Base-by-base conservation (phyloP, 1,139 yeast genomes). In the Lodderomyces pseudojiufengensis region DNA sequence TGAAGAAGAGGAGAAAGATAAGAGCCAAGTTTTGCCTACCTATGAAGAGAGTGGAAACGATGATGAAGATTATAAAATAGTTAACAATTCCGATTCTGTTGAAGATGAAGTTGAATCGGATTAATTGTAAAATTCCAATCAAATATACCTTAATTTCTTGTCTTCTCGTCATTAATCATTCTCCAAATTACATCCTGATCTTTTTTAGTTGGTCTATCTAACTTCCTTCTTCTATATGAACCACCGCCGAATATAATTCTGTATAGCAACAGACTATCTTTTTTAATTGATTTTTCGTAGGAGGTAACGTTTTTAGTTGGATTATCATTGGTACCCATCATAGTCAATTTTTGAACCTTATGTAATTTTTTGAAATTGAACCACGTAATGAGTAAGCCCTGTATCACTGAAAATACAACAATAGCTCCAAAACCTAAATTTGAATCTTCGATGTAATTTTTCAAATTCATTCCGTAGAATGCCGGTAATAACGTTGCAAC, bases 381-480 rank as follows among this genome's bases (percentile, higher is more conserved):
- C 28, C 59, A 38, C 1, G 78, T 65, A 40, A 76, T 61, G 2
- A 66, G 37, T 4, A 61, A 33, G 1, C 78, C 82, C 46, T 69
- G 72, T 1, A 73, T 29, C n/a, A 72, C 37, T 14, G 79, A 72
- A 11, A 68, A 37, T 0, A 56, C 69, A 11, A 86, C 76, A 13
- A 84, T 82, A 0, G 72, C 59, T 0, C 73, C 76, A 56, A 84
- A 86, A 1, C 94, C 94, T 37, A 65, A 57, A 12, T 65, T 57
- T 2, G 85, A 72, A 20, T 88, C 95, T 55, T 92, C 98, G 9
- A 90, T 79, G 52, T 80, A 87, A 54, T 90, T 92, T 51, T 85
- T 86, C 55, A 92, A 65, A 56, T 92, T 92, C 98, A 92, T 92
- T 28, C 98, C 98, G 55, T 87, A 92, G 41, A 92, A 70, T 1